Percentiles rank a stretch among this genome's conserved stretches.
Conservation (phyloP, 129 eudicot genomes). For the Rutidosis leptorrhynchoides region DNA sequence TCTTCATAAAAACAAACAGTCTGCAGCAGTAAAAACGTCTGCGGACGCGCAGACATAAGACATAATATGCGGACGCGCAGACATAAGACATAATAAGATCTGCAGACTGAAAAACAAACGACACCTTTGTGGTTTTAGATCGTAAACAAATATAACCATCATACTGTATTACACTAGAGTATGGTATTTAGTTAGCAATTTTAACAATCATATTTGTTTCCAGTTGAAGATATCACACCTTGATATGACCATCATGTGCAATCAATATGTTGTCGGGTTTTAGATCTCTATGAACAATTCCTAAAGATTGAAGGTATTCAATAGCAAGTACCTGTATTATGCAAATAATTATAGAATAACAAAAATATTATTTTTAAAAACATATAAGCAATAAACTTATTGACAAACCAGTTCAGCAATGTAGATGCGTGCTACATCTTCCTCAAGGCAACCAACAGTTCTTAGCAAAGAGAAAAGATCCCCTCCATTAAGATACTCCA, state of each 20-base stretch:
- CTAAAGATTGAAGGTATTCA: constrained; percentile 82
- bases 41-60: no score
- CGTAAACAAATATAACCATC: not conserved
- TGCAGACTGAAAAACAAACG: no score
- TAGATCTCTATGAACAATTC: constrained; percentile 89
- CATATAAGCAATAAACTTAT: not conserved
- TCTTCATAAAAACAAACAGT: no score
- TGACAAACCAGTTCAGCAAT: constrained; percentile 73
- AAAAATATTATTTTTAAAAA: constrained; percentile 5
- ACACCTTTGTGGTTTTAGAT: not conserved
- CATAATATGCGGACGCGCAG: no score
- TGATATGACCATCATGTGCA: constrained; percentile 90
- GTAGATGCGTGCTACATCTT: constrained; percentile 69
- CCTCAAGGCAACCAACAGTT: constrained; percentile 83
- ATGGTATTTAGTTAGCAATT: no score
- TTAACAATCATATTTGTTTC: not conserved
- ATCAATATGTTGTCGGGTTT: constrained; percentile 90
- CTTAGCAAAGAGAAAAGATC: constrained; percentile 77
- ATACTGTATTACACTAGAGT: no score
- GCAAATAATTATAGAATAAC: constrained; percentile 17
- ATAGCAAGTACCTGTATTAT: constrained; percentile 81
- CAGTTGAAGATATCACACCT: constrained; percentile 51
- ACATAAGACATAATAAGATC: no score
- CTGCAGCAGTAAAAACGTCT: no score
- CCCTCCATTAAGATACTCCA: constrained; percentile 94